Evolutionary conservation across 1,139 yeast genomes (phyloP), one percentile per base, ranked within the genome.

Genomic region (Meyerozyma athensensis): DNA sequence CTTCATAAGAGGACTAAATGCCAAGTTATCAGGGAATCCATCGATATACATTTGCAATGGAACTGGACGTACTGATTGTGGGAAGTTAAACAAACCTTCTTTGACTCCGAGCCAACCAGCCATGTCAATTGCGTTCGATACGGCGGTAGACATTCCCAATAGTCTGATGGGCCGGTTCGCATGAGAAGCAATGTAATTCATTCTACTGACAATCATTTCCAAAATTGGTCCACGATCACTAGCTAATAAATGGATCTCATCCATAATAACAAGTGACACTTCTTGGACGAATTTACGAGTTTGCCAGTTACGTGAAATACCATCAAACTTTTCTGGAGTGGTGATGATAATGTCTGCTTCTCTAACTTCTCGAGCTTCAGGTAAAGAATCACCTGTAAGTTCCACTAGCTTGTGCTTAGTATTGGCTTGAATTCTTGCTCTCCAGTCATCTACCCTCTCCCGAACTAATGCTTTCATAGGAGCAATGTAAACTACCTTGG

Each of bases 391-490:
- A 65, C 99, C 99, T 1, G 98, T 92, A 50, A 92, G 68, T 61
- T 92, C 99, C 12, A 92, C 97, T 43, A 94, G 76, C 50, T 73
- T 77, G 47, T 79, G 79, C 9, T 68, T 74, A 0, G 92, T 79
- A 24, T 70, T 67, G 12, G 74, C 73, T 35, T 56, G 50, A 18
- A 92, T 74, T 39, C 95, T 70, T 34, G 65, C 71, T 30, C 84
- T 69, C 98, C 98, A 94, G 54, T 94, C 98, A 51, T 85, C 94
- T 9, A 94, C 97, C 59, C 98, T 76, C 63, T 94, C 98, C 44
- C 97, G 72, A 2, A 94, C 98, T 55, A 94, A 74, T 0, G 98
- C 99, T 55, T 94, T 94, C 98, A 94, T 94, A 3, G 99, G 99
- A 0, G 98, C 98, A 63, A 94, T 90, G 57, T 94, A 94, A 7